Conservation (phyloP, 2,329 filamentous ascomycete genomes). For the Fusarium veterinarium region DNA sequence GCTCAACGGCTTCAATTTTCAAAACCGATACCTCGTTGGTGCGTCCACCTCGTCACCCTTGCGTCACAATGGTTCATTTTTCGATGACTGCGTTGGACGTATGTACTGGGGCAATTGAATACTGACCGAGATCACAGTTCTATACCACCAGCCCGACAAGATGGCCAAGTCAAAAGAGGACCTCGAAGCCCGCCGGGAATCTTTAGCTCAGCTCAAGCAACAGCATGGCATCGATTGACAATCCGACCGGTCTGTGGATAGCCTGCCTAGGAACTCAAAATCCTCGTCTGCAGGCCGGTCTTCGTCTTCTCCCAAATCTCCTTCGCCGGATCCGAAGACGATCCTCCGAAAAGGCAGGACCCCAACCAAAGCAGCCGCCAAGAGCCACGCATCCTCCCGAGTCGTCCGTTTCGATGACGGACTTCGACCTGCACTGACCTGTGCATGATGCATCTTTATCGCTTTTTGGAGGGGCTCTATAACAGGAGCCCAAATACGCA, state of each 20-base stretch:
- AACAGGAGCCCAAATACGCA: slow-evolving; percentile 27
- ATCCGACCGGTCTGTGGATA: slow-evolving; percentile 76
- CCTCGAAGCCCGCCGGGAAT: slow-evolving; percentile 91
- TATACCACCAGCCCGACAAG: slow-evolving; percentile 75
- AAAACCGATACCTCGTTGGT: slow-evolving; percentile 99
- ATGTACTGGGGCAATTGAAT: not conserved
- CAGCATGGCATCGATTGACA: slow-evolving; percentile 99
- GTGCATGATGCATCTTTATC: slow-evolving; percentile 50
- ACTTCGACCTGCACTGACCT: slow-evolving; percentile 52
- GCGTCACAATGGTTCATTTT: not conserved
- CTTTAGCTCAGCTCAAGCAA: slow-evolving; percentile 97
- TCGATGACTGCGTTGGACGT: slow-evolving; percentile 3
- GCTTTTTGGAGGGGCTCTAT: slow-evolving; percentile 35
- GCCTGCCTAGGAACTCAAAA: slow-evolving; percentile 55
- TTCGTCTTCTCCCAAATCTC: slow-evolving; percentile 57
- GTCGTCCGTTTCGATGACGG: slow-evolving; percentile 57
- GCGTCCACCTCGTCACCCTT: slow-evolving; percentile 55
- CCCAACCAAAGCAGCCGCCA: slow-evolving; percentile 49
- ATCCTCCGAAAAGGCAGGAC: slow-evolving; percentile 58
- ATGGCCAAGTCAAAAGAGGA: slow-evolving; percentile 89
- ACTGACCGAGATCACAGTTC: slow-evolving; percentile 55
- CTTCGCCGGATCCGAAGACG: slow-evolving; percentile 56
- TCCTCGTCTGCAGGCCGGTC: slow-evolving; percentile 72
- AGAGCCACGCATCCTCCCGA: slow-evolving; percentile 53
- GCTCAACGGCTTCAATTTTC: slow-evolving; percentile 99